Conservation (phyloP, 1,139 yeast genomes). For the Barnettozyma hawaiiensis region DNA sequence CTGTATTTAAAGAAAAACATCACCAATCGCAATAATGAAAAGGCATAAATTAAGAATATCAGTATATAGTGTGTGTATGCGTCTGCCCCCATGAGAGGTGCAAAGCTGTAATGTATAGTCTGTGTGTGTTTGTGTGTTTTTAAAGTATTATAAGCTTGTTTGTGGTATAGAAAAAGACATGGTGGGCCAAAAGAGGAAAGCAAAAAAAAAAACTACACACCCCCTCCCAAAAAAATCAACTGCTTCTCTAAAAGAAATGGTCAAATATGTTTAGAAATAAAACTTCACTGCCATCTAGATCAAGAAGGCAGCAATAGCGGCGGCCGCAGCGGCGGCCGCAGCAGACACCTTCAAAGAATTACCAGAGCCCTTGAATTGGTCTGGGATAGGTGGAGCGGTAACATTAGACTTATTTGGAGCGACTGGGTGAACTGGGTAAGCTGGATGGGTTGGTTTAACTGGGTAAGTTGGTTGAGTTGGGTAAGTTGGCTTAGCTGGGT, state of each 20-base stretch:
- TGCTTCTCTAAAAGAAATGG: no score
- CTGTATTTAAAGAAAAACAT: neutral
- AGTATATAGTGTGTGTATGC: neutral
- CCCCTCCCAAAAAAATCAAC: neutral
- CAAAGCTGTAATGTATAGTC: no score
- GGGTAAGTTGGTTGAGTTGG: neutral
- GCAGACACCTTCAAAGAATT: slow-evolving; percentile 3
- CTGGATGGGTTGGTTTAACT: neutral
- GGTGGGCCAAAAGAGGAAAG: no score
- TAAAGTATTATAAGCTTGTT: no score
- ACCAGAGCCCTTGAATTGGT: slow-evolving; percentile 9
- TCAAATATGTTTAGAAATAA: no score
- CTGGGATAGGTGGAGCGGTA: slow-evolving; percentile 9
- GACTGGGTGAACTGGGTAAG: neutral
- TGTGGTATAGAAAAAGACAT: no score
- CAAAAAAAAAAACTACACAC: no score
- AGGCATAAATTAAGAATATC: neutral
- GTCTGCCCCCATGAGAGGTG: no score
- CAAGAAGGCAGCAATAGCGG: slow-evolving; percentile 9
- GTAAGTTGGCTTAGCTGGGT: neutral
- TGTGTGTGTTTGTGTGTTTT: no score
- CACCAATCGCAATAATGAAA: neutral
- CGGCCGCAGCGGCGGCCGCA: slow-evolving; percentile 6
- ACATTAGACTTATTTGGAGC: neutral
- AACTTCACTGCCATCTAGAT: neutral